phyloP scores from a whole-genome alignment of 2,329 filamentous ascomycete species.

The Neodidymelliopsis sp. region DNA sequence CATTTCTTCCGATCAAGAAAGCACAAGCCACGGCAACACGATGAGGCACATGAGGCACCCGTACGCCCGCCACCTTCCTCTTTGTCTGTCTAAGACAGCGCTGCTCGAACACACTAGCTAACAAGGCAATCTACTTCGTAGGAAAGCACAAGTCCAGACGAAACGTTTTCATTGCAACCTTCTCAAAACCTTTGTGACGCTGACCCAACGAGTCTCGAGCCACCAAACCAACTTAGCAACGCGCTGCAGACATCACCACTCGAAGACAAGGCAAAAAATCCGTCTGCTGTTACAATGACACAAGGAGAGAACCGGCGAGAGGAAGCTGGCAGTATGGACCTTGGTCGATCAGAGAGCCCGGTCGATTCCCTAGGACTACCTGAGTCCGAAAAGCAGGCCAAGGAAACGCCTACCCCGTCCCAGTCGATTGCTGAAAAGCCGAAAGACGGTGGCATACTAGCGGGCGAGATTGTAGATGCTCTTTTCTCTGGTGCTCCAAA shows the following conservation, averaged over 20 bases:
- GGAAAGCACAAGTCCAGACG: slow-evolving; percentile 19
- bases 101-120: slow-evolving; percentile 23
- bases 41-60: slow-evolving; percentile 26
- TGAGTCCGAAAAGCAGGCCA: slow-evolving; percentile 12
- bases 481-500: slow-evolving; percentile 80
- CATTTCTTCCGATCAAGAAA: slow-evolving; percentile 43
- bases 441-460: slow-evolving; percentile 29
- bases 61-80: slow-evolving; percentile 23
- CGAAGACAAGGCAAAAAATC: not conserved
- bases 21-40: slow-evolving; percentile 28
- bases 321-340: not conserved
- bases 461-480: slow-evolving; percentile 67
- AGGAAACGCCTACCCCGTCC: slow-evolving; percentile 21
- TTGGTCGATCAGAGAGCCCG: not conserved
- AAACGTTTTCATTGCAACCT: slow-evolving; percentile 4
- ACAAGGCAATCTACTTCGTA: slow-evolving; percentile 25
- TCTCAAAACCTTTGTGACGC: not conserved
- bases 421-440: slow-evolving; percentile 21
- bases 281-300: not conserved
- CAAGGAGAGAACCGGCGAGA: not conserved
- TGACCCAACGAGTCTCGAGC: not conserved
- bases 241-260: slow-evolving; percentile 4
- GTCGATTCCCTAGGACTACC: not conserved
- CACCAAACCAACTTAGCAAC: not conserved
- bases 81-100: slow-evolving; percentile 1